Evolutionary conservation across 495 filamentous ascomycete species (phyloP).

Genomic region (Cetradonia linearis): DNA sequence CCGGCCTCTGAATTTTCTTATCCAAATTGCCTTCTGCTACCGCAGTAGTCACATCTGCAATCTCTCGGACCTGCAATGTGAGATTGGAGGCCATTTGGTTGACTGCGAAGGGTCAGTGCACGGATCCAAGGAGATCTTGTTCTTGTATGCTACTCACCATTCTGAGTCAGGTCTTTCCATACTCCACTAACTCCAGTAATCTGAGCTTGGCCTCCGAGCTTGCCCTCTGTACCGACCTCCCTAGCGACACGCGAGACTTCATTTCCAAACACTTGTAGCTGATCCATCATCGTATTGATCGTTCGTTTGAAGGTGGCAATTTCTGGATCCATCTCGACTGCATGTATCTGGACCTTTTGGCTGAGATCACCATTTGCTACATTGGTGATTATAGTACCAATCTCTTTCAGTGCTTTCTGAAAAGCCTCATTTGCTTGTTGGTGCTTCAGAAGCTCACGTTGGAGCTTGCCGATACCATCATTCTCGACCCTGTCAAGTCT

Average conservation of each 20-base stretch:
- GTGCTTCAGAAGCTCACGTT: slow-evolving; percentile 89
- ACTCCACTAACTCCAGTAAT: slow-evolving; percentile 93
- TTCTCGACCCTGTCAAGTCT: slow-evolving; percentile 49
- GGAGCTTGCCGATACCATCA: slow-evolving; percentile 58
- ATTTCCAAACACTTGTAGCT: slow-evolving; percentile 92
- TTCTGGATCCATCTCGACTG: slow-evolving; percentile 96
- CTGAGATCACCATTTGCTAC: slow-evolving; percentile 93
- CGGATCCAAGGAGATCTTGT: not conserved
- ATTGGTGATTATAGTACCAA: slow-evolving; percentile 91
- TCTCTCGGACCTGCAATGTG: slow-evolving; percentile 86
- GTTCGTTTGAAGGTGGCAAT: slow-evolving; percentile 98
- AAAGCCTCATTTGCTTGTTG: slow-evolving; percentile 98
- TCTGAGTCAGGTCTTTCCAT: slow-evolving; percentile 96
- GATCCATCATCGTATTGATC: slow-evolving; percentile 97
- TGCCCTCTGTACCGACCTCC: slow-evolving; percentile 95
- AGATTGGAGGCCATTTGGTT: slow-evolving; percentile 94
- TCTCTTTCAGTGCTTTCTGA: slow-evolving; percentile 92
- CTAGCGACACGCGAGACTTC: slow-evolving; percentile 94
- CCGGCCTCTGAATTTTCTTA: slow-evolving; percentile 90
- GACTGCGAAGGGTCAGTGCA: slow-evolving; percentile 45
- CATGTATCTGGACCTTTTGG: slow-evolving; percentile 95
- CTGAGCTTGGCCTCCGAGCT: slow-evolving; percentile 91
- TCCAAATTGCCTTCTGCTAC: slow-evolving; percentile 94
- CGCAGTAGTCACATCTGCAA: slow-evolving; percentile 90
- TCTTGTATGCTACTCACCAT: slow-evolving; percentile 45